These are phyloP conservation scores for Cercospora janseana DNA, from an alignment of 2,329 filamentous ascomycete genomes.

Conservation along the genomic window DNA sequence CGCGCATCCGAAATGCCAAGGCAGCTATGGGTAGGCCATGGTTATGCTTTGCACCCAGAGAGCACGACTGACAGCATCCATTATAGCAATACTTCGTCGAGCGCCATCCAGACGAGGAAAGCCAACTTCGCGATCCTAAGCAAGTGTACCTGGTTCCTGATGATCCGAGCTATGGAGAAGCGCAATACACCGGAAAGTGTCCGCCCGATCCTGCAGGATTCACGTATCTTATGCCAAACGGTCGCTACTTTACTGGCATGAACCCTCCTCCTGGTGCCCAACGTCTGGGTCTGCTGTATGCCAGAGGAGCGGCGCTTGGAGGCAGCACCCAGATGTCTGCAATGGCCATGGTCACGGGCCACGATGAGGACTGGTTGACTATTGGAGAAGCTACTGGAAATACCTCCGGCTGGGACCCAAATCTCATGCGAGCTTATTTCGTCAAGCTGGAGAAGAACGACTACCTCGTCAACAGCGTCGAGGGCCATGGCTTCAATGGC, in stretches of 20 bases:
- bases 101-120: conserved; percentile 3
- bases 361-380: conserved; percentile 58
- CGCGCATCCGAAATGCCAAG: conserved; percentile 15
- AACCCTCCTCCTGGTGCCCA: conserved; percentile 38
- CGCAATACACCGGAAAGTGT: conserved; percentile 8
- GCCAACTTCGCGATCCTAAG: conserved; percentile 14
- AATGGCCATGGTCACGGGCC: conserved; percentile 56
- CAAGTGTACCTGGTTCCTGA: conserved; percentile 9
- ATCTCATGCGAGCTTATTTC: conserved; percentile 58
- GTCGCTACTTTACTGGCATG: conserved; percentile 52
- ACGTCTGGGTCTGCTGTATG: conserved; percentile 49
- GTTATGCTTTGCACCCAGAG: neutral
- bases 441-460: conserved; percentile 42
- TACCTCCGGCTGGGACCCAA: conserved; percentile 51
- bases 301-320: conserved; percentile 55
- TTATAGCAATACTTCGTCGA: conserved; percentile 9
- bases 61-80: conserved; percentile 39
- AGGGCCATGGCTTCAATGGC: conserved; percentile 58
- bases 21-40: conserved; percentile 13
- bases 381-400: conserved; percentile 60
- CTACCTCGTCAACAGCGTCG: conserved; percentile 46
- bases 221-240: conserved; percentile 47
- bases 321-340: conserved; percentile 62
- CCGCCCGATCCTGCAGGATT: conserved; percentile 6
- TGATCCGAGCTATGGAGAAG: conserved; percentile 2